Base-by-base conservation (phyloP, 2,329 filamentous ascomycete genomes). In the Colletotrichum melonis region DNA sequence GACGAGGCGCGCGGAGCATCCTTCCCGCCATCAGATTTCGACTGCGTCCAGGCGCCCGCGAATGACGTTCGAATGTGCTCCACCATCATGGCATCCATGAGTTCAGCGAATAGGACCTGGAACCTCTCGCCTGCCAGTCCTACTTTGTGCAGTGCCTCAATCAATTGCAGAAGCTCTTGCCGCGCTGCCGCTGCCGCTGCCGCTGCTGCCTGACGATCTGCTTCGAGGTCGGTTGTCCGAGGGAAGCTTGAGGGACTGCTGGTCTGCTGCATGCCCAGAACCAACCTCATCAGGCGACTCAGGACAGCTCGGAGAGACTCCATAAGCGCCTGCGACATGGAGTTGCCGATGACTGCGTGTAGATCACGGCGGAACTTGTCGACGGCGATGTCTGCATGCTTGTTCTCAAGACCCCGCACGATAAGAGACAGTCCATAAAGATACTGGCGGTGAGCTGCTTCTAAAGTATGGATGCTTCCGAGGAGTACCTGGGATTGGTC, bases 71-170 rank as follows among this genome's bases (percentile, higher is more conserved):
- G 84, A 54, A 95, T 88, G 76, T 92, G 93, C 14, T 88, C 84
- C 56, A 87, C 87, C 86, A 95, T 91, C 72, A 92, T 86, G 46
- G 84, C 83, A 78, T 94, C 88, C 86, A 95, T 92, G 30, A 93
- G 87, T 80, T 93, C 91, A 19, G 92, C 93, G 77, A 95, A 92
- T 46, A 93, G 85, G 35, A 92, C 88, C 78, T 95, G 92, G 64
- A 93, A 93, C 62, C 85, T 86, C 77, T 93, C 91, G 30, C 92
- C 92, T 1, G 91, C 91, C 22, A 95, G 83, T 0, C 93, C 93
- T 26, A 94, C 90, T 59, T 88, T 86, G 76, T 88, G 84, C 19
- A 95, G 83, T 9, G 89, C 88, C 62, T 88, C 86, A 2, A 93
- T 83, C 22, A 94, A 81, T 54, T 85, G 79, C 35, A 90, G 81